A percentile compares a stretch with the other conserved stretches of the same genome.
Conservation (phyloP, 306 rosid species). For the Ormosia emarginata region DNA sequence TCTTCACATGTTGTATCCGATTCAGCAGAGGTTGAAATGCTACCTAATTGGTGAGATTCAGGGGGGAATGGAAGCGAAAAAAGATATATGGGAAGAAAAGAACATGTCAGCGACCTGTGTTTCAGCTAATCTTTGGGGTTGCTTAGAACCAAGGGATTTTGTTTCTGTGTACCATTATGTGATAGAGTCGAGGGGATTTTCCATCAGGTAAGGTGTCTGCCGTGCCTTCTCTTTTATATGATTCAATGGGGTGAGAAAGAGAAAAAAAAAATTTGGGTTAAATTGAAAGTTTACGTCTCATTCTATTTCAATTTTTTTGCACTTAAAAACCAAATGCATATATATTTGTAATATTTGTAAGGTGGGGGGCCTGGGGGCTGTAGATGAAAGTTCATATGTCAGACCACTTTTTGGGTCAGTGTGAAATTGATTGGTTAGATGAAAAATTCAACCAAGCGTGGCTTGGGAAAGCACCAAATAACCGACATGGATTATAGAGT, state of each 20-base stretch:
- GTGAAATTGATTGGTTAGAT: neutral
- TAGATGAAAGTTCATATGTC: slow-evolving; percentile 8
- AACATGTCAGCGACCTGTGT: slow-evolving; percentile 74
- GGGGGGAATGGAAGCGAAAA: slow-evolving; percentile 18
- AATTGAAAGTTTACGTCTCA: slow-evolving; percentile 53
- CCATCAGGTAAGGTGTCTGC: slow-evolving; percentile 35
- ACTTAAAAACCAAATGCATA: neutral
- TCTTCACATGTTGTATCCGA: slow-evolving; percentile 38
- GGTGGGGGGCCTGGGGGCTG: neutral
- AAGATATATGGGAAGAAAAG: slow-evolving; percentile 40
- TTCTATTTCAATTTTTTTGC: neutral
- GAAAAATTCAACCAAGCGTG: slow-evolving; percentile 3
- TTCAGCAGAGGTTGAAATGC: slow-evolving; percentile 56
- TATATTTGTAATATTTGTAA: neutral
- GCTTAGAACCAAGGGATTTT: slow-evolving; percentile 60
- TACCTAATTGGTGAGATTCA: slow-evolving; percentile 45
- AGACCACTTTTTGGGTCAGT: neutral
- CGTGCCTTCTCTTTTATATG: neutral
- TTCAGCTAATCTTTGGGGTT: slow-evolving; percentile 40
- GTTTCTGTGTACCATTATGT: slow-evolving; percentile 49
- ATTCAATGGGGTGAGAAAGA: neutral
- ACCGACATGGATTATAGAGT: neutral
- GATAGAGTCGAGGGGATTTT: neutral
- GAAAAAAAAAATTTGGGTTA: slow-evolving; percentile 15
- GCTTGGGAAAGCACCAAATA: neutral